Conservation (phyloP, 1,284 basidiomycete genomes). For the Neonothopanus nambi region DNA sequence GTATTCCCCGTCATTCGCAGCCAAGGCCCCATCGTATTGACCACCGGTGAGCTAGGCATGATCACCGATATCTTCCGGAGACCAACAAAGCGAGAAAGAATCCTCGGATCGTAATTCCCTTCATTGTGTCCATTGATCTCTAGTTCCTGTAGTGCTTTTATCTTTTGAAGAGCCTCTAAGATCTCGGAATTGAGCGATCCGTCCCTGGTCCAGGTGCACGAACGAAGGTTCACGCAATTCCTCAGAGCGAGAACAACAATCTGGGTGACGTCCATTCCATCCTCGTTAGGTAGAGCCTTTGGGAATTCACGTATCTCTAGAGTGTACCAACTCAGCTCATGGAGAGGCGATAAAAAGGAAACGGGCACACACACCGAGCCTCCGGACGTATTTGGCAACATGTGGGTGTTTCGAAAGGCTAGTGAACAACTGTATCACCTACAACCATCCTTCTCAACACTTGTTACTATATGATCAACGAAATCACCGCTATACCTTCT, state of each 20-base stretch:
- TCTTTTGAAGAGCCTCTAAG: constrained; percentile 47
- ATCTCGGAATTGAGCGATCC: constrained; percentile 62
- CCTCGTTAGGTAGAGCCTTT: neutral
- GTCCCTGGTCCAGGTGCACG: constrained; percentile 76
- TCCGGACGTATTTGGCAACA: constrained; percentile 12
- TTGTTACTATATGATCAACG: neutral
- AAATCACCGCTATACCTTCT: constrained; percentile 8
- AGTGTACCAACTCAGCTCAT: neutral
- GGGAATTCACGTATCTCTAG: constrained; percentile 17
- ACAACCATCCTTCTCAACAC: neutral
- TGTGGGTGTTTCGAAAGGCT: constrained; percentile 8
- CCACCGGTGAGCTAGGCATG: constrained; percentile 63
- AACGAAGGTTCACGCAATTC: constrained; percentile 59
- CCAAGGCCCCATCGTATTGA: constrained; percentile 53
- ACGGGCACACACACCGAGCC: constrained; percentile 11
- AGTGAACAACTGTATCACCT: constrained; percentile 13
- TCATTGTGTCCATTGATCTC: constrained; percentile 69
- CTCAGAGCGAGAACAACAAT: constrained; percentile 48
- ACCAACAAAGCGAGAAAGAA: constrained; percentile 48
- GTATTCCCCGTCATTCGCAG: constrained; percentile 40
- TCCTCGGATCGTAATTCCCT: constrained; percentile 50
- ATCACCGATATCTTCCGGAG: constrained; percentile 60
- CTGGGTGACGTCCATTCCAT: constrained; percentile 29
- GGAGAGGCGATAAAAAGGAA: neutral
- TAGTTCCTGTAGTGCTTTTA: constrained; percentile 47